Base-by-base conservation (phyloP, 805 yeast species). In the Candida cerambycidarum region DNA sequence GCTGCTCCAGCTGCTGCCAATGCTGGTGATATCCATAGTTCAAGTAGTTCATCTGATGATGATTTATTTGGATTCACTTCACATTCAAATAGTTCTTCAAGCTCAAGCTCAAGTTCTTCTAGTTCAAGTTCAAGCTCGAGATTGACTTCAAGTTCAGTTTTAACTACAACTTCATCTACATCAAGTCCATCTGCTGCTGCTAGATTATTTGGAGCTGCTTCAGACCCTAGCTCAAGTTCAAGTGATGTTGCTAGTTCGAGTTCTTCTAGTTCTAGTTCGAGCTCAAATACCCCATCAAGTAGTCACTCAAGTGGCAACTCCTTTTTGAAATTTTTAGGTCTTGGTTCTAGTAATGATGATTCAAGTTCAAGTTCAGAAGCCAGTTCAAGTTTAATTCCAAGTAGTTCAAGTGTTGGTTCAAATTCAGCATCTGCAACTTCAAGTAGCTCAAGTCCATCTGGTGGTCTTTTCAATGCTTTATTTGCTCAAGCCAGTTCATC, bases 81-180 rank as follows among this genome's bases (percentile, higher is more conserved):
- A 23, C 39, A 43, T 27, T 38, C 49, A 14, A 41, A 44, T 38
- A 41, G 52, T 21, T 42, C 41, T 32, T 41, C 53, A 35, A 43
- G 45, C 29, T 41, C 50, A 7, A 38, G 46, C 24, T 43, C 54
- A 1, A 50, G 50, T 27, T 41, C 51, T 23, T 39, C 50, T 11
- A 44, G 50, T 32, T 35, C 39, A 21, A 32, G 38, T n/a, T 34
- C 52, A 19, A 32, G 41, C 13, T 34, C 52, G 16, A 32, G 41
- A 13, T 34, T 21, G 23, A 21, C 23, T 6, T 21, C 51, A 13
- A 46, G 45, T n/a, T 39, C 45, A 29, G 25, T 32, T 21, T 24
- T 36, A 32, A 41, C 38, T 28, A n/a, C 46, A 15, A 24, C 31
- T 28, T 12, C 46, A 16, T 8, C 40, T 9, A 17, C 41, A 13